Evolutionary conservation across 148 eudicot genomes (phyloP).

Genomic region (Pharnaceum exiguum): DNA sequence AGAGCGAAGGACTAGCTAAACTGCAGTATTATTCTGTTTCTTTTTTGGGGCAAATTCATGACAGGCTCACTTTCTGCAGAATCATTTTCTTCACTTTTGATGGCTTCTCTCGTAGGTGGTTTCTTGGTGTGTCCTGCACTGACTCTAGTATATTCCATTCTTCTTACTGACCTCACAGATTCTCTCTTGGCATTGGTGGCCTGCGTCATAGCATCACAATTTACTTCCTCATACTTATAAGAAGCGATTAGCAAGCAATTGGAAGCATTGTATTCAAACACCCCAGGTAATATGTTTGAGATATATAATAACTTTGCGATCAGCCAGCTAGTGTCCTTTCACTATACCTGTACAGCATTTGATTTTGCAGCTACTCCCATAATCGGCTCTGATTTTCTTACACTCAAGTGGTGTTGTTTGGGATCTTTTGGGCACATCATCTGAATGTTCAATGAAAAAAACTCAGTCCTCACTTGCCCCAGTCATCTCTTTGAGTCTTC

Average conservation of each 20-base stretch:
- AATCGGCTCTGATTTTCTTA: slow-evolving; percentile 18
- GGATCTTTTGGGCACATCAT: slow-evolving; percentile 19
- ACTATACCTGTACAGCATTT: slow-evolving; percentile 20
- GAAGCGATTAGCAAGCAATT: neutral
- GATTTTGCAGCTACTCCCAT: slow-evolving; percentile 8
- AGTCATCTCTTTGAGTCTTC: neutral
- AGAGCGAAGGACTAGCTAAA: no score
- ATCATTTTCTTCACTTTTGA: slow-evolving; percentile 10
- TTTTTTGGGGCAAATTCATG: slow-evolving; percentile 1
- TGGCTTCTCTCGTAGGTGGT: slow-evolving; percentile 8
- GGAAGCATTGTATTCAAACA: slow-evolving; percentile 13
- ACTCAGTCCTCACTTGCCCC: no score
- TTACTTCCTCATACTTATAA: no score
- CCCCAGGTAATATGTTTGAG: no score
- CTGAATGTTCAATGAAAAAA: slow-evolving; percentile 20
- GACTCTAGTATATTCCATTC: slow-evolving; percentile 11
- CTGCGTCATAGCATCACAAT: slow-evolving; percentile 22
- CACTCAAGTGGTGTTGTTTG: slow-evolving; percentile 8
- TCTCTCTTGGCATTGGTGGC: slow-evolving; percentile 17
- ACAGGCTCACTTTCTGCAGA: slow-evolving; percentile 15
- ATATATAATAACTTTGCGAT: no score
- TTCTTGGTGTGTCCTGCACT: slow-evolving; percentile 15
- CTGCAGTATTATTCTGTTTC: neutral
- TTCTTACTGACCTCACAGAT: slow-evolving; percentile 25
- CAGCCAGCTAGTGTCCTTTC: no score